phyloP scores from a whole-genome alignment of 805 yeast species.

The Lipomyces chichibuensis region DNA sequence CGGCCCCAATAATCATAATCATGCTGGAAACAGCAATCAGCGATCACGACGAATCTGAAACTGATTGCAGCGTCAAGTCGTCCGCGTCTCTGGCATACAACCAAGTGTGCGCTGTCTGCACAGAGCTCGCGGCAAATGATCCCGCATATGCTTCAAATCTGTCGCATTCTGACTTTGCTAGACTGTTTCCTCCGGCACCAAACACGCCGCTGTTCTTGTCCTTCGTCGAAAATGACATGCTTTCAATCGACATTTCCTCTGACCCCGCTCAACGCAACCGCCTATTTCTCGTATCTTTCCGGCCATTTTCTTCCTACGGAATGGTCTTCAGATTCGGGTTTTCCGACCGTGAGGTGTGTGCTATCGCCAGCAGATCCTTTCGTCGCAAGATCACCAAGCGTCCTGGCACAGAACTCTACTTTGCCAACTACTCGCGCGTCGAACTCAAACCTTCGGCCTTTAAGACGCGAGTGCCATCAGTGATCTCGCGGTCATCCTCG shows the following conservation, averaged over 20 bases:
- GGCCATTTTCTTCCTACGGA: neutral
- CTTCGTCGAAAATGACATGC: neutral
- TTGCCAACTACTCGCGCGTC: constrained; percentile 5
- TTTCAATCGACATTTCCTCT: constrained; percentile 6
- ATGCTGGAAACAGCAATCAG: neutral
- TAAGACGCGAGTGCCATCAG: neutral
- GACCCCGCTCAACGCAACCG: constrained; percentile 1
- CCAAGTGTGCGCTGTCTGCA: neutral
- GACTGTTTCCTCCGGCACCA: constrained; percentile 4
- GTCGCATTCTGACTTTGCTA: constrained; percentile 2
- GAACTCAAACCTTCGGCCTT: constrained; percentile 2
- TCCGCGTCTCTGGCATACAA: neutral
- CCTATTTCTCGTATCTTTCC: constrained; percentile 5
- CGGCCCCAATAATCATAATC: neutral
- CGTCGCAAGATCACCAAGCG: neutral
- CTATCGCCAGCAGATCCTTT: neutral
- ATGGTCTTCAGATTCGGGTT: neutral
- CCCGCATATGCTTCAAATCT: neutral
- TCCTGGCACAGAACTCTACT: neutral
- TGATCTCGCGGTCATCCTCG: neutral
- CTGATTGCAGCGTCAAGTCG: neutral
- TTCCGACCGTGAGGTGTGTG: constrained; percentile 2
- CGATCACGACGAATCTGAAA: neutral
- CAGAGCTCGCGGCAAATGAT: neutral
- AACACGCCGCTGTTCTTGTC: constrained; percentile 7